Conservation (phyloP, 306 rosid species). For the Prunus fruticosa region DNA sequence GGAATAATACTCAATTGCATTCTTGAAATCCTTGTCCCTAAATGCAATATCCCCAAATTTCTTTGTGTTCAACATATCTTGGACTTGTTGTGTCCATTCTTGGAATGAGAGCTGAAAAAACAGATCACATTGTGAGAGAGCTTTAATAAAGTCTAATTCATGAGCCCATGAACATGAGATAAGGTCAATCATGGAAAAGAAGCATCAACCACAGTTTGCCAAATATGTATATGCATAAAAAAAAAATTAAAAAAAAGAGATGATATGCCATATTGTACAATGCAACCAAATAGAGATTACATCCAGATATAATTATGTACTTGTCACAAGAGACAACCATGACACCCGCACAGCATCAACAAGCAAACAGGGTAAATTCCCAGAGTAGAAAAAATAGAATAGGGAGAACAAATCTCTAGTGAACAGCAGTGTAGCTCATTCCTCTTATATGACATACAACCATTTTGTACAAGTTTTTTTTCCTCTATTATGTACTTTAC, state of each 20-base stretch:
- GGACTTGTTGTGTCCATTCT: constrained; percentile 99
- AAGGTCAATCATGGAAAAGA: background rate
- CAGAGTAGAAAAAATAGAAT: background rate
- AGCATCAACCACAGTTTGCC: background rate
- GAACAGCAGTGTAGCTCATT: background rate
- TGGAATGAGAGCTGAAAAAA: constrained; percentile 84
- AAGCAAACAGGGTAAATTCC: background rate
- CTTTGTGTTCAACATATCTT: constrained; percentile 87
- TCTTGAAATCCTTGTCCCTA: constrained; percentile 90
- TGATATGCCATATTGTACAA: background rate
- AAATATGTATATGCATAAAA: background rate
- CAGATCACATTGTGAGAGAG: background rate
- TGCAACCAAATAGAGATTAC: background rate
- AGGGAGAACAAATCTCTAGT: background rate
- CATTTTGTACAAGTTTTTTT: background rate
- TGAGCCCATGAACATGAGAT: background rate
- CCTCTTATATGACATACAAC: background rate
- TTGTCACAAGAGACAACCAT: background rate
- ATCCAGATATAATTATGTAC: background rate
- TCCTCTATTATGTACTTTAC: background rate
- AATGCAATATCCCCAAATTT: constrained; percentile 94
- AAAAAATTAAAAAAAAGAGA: too few species aligned
- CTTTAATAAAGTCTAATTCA: background rate
- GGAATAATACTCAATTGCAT: constrained; percentile 89
- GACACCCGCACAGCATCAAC: background rate